These are phyloP conservation scores for Chiua sp. DNA, from an alignment of 1,284 basidiomycete genomes.

Conservation along the genomic window DNA sequence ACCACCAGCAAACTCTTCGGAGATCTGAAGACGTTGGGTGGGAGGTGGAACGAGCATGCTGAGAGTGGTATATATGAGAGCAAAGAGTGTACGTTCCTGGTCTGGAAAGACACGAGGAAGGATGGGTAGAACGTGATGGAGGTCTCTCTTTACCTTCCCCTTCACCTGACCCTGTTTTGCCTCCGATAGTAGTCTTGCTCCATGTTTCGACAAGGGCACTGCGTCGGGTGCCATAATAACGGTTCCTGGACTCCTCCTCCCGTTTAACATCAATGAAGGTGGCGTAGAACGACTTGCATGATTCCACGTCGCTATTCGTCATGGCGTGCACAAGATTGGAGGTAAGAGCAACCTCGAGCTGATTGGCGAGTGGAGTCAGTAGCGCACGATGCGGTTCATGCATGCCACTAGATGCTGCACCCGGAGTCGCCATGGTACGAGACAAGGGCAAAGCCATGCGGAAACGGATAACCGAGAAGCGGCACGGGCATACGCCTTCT, in stretches of 20 bases:
- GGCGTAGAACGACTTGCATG: slow-evolving; percentile 79
- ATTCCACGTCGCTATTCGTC: slow-evolving; percentile 71
- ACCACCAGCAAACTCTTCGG: slow-evolving; percentile 79
- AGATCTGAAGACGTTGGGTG: slow-evolving; percentile 76
- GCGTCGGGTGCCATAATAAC: slow-evolving; percentile 88
- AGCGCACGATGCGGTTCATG: slow-evolving; percentile 85
- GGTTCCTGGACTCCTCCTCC: slow-evolving; percentile 89
- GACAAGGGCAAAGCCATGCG: slow-evolving; percentile 86
- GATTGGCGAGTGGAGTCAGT: slow-evolving; percentile 91
- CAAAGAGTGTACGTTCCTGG: slow-evolving; percentile 73
- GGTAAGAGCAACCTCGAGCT: slow-evolving; percentile 89
- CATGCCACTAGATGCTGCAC: slow-evolving; percentile 19
- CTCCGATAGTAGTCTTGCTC: slow-evolving; percentile 59
- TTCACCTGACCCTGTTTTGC: slow-evolving; percentile 32
- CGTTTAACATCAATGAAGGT: slow-evolving; percentile 92
- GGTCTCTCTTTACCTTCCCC: slow-evolving; percentile 29
- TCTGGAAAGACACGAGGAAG: slow-evolving; percentile 89
- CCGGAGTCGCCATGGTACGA: slow-evolving; percentile 70
- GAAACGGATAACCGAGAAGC: slow-evolving; percentile 90
- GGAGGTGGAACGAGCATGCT: slow-evolving; percentile 82
- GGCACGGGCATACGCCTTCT: slow-evolving; percentile 82
- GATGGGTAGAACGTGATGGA: slow-evolving; percentile 66
- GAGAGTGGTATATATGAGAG: slow-evolving; percentile 82
- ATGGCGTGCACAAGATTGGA: slow-evolving; percentile 86
- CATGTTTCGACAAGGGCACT: slow-evolving; percentile 69